Conservation (phyloP, 805 yeast species). For the Hanseniaspora pseudoguilliermondii region DNA sequence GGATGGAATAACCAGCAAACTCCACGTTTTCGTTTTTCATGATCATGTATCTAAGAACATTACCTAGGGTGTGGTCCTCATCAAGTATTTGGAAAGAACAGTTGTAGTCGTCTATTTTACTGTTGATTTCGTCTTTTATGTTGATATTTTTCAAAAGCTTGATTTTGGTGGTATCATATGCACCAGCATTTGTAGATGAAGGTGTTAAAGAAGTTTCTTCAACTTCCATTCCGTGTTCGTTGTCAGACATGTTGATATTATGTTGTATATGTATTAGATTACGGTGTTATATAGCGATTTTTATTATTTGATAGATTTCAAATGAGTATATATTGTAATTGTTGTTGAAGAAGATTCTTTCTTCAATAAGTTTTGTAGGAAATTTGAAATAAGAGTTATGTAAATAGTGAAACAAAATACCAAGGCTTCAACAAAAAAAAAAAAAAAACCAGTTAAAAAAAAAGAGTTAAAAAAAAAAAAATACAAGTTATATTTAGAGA, state of each 20-base stretch:
- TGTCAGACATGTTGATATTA: constrained; percentile 15
- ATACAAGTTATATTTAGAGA: too few species aligned
- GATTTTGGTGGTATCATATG: constrained; percentile 45
- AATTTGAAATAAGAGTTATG: too few species aligned
- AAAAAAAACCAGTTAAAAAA: not conserved
- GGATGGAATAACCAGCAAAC: constrained; percentile 95
- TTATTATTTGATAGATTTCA: too few species aligned
- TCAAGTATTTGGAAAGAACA: constrained; percentile 80
- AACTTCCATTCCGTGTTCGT: constrained; percentile 16
- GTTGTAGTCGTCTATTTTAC: constrained; percentile 12
- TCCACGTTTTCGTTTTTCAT: constrained; percentile 98
- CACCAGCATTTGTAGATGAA: constrained; percentile 25
- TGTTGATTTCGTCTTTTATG: constrained; percentile 85
- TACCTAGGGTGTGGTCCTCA: constrained; percentile 95
- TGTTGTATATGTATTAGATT: not conserved
- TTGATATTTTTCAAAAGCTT: constrained; percentile 63
- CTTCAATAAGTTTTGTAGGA: too few species aligned
- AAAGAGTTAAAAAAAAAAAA: too few species aligned
- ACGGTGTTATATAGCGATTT: too few species aligned
- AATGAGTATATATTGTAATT: too few species aligned
- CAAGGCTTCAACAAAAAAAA: too few species aligned
- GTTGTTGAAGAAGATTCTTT: too few species aligned
- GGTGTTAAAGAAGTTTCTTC: constrained; percentile 15
- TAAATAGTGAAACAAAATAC: too few species aligned
- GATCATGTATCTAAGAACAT: constrained; percentile 81